Conservation (phyloP, 2,329 filamentous ascomycete genomes). For the Geosmithia flava region DNA sequence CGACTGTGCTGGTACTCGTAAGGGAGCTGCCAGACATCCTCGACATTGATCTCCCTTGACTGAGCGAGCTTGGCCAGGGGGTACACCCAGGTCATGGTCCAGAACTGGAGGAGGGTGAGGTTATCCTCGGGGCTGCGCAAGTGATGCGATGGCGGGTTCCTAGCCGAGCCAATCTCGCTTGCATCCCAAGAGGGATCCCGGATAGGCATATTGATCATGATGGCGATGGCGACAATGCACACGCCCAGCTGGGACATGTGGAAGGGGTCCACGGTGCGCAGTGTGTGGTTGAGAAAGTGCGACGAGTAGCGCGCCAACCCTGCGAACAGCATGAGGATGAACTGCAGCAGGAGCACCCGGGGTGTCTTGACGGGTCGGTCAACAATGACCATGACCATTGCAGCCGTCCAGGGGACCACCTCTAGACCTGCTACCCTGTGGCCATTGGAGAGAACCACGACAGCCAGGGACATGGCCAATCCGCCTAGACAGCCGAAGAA, state of each 20-base stretch:
- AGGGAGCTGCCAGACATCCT: conserved; percentile 71
- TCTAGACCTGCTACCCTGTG: conserved; percentile 17
- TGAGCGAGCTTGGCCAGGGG: conserved; percentile 58
- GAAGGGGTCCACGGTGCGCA: conserved; percentile 9
- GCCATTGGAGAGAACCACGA: conserved; percentile 19
- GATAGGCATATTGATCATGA: conserved; percentile 23
- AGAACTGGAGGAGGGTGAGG: conserved; percentile 69
- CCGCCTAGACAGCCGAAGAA: conserved; percentile 18
- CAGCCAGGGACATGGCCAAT: conserved; percentile 14
- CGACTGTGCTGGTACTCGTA: conserved; percentile 72
- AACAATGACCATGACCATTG: conserved; percentile 20
- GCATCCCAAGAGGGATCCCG: conserved; percentile 20
- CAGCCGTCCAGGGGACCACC: conserved; percentile 24
- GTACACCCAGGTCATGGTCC: conserved; percentile 72
- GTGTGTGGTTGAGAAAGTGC: conserved; percentile 13
- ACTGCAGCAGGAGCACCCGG: conserved; percentile 24
- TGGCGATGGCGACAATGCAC: conserved; percentile 10
- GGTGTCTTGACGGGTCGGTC: conserved; percentile 28
- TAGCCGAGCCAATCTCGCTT: conserved; percentile 15
- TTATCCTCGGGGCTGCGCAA: conserved; percentile 70
- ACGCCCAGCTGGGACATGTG: conserved; percentile 11
- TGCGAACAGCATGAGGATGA: conserved; percentile 19
- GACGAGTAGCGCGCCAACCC: conserved; percentile 15
- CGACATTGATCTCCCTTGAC: conserved; percentile 55
- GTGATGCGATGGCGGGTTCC: conserved; percentile 13